These are phyloP conservation scores for Xylariaceae sp. DNA, from an alignment of 2,329 filamentous ascomycete genomes.

Conservation along the genomic window DNA sequence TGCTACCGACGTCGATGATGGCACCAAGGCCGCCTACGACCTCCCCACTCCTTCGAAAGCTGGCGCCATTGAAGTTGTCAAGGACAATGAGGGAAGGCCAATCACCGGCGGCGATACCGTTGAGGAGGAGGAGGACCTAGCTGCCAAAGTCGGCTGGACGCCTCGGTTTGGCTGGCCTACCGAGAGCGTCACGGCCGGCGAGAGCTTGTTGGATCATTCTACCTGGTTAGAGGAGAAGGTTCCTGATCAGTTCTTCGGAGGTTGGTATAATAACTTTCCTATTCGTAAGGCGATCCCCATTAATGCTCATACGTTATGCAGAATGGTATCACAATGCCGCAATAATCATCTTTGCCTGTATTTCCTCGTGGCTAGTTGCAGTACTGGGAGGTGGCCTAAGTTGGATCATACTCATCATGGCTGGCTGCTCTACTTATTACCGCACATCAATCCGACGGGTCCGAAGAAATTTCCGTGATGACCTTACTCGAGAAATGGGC, in stretches of 20 bases:
- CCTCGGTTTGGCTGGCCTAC: conserved; percentile 76
- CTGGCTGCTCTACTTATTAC: conserved; percentile 91
- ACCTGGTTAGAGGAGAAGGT: conserved; percentile 84
- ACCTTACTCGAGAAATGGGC: conserved; percentile 85
- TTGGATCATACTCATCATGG: conserved; percentile 94
- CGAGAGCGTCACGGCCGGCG: conserved; percentile 59
- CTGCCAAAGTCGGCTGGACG: conserved; percentile 77
- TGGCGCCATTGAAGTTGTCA: conserved; percentile 62
- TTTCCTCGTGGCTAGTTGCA: conserved; percentile 88
- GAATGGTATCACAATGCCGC: conserved; percentile 98
- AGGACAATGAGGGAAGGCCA: conserved; percentile 52
- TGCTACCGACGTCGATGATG: conserved; percentile 78
- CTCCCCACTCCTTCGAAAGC: conserved; percentile 74
- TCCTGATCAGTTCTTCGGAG: conserved; percentile 88
- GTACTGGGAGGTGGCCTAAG: conserved; percentile 86
- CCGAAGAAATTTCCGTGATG: conserved; percentile 93
- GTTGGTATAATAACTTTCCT: conserved; percentile 47
- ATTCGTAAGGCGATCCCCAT: conserved; percentile 6
- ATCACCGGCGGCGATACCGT: conserved; percentile 54
- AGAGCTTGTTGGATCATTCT: conserved; percentile 81
- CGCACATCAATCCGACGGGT: conserved; percentile 92
- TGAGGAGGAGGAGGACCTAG: conserved; percentile 57
- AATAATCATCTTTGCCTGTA: conserved; percentile 90
- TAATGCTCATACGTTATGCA: conserved; percentile 37
- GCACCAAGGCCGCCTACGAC: conserved; percentile 70